phyloP scores from a whole-genome alignment of 768 basidiomycete species.

The Hygrophorus russula region DNA sequence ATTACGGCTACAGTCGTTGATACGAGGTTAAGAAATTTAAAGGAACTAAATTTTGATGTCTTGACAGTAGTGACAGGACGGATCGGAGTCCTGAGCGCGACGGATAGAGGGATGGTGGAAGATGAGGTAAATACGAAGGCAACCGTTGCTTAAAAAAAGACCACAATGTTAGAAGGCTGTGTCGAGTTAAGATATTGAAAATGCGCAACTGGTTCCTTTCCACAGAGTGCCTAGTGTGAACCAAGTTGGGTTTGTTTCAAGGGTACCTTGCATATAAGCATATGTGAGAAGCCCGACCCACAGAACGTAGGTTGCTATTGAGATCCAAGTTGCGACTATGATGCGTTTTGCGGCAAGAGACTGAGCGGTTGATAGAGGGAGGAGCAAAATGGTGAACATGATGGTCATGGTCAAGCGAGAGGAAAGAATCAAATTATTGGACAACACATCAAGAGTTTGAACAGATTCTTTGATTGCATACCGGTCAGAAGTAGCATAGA shows the following conservation, averaged over 20 bases:
- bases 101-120: slow-evolving; percentile 54
- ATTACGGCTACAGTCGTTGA: slow-evolving; percentile 37
- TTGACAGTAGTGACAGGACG: slow-evolving; percentile 30
- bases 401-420: slow-evolving; percentile 31
- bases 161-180: background rate
- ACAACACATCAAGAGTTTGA: slow-evolving; percentile 37
- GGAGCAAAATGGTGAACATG: slow-evolving; percentile 28
- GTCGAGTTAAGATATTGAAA: slow-evolving; percentile 4
- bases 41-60: slow-evolving; percentile 40
- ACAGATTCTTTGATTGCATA: slow-evolving; percentile 35
- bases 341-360: slow-evolving; percentile 45
- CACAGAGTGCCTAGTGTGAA: slow-evolving; percentile 39
- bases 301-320: slow-evolving; percentile 43
- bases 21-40: slow-evolving; percentile 41
- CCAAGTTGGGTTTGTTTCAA: slow-evolving; percentile 24
- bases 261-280: slow-evolving; percentile 36
- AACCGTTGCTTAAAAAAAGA: slow-evolving; percentile 31
- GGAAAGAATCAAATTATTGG: slow-evolving; percentile 19
- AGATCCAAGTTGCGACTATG: slow-evolving; percentile 47
- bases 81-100: slow-evolving; percentile 38
- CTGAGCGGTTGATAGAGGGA: slow-evolving; percentile 42
- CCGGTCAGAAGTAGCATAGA: background rate
- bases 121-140: slow-evolving; percentile 59
- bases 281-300: slow-evolving; percentile 50
- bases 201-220: slow-evolving; percentile 51